Evolutionary conservation across 257 asterid genomes (phyloP).

Genomic region (Asclepias syriaca): DNA sequence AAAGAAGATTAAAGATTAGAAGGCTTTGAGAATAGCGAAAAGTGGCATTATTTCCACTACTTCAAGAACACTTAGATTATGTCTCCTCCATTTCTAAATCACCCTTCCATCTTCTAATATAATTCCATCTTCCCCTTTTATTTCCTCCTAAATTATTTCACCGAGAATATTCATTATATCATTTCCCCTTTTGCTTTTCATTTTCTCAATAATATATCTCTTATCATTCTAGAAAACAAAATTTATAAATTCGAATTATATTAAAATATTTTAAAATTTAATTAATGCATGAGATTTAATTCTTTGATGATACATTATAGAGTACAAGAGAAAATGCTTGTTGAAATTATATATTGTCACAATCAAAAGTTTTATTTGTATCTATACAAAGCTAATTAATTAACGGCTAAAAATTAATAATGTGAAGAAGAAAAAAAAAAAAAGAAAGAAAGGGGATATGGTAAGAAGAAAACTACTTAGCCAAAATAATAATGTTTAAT

Average conservation of each 20-base stretch:
- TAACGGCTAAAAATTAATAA: neutral
- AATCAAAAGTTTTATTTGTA: constrained; percentile 7
- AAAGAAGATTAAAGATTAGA: constrained; percentile 26
- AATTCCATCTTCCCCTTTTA: neutral
- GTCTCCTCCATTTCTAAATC: constrained; percentile 38
- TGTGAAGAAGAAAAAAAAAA: neutral
- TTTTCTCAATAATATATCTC: no score
- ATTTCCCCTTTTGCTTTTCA: no score
- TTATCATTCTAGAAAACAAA: no score
- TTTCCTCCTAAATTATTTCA: neutral
- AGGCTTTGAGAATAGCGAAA: constrained; percentile 35
- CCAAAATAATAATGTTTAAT: neutral
- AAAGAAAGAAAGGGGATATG: neutral
- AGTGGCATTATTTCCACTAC: constrained; percentile 27
- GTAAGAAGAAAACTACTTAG: neutral
- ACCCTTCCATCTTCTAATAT: constrained; percentile 2
- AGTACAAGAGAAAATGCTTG: neutral
- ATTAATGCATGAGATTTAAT: no score
- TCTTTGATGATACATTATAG: no score
- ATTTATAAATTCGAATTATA: no score
- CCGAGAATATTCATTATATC: neutral
- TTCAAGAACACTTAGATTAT: constrained; percentile 57
- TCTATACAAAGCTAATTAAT: neutral
- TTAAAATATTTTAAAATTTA: no score
- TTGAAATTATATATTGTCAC: constrained; percentile 9